phyloP scores from a whole-genome alignment of 768 basidiomycete species.

The Piloderma croceum region DNA sequence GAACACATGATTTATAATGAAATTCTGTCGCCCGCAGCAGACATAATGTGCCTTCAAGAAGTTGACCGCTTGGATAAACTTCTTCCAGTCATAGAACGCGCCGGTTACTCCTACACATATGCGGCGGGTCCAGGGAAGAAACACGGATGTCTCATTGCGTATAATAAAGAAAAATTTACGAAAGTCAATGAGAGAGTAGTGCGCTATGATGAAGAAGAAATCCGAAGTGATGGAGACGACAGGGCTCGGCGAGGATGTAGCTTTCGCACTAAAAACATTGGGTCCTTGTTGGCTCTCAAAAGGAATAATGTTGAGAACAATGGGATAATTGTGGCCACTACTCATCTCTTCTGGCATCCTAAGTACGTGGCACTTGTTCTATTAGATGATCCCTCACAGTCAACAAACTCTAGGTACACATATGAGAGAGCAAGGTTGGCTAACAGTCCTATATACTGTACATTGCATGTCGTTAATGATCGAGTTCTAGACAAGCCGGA shows the following conservation, averaged over 20 bases:
- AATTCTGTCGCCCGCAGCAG: constrained; percentile 64
- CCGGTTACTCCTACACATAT: constrained; percentile 61
- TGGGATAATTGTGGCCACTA: constrained; percentile 78
- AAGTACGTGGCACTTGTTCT: constrained; percentile 40
- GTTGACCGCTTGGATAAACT: constrained; percentile 78
- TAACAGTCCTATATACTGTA: neutral
- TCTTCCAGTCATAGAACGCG: constrained; percentile 56
- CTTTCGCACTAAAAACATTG: constrained; percentile 78
- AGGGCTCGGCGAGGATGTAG: constrained; percentile 45
- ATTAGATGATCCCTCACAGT: neutral
- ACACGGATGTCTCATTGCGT: constrained; percentile 84
- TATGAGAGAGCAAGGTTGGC: constrained; percentile 80
- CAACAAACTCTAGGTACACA: constrained; percentile 42
- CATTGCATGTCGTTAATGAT: neutral
- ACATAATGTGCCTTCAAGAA: constrained; percentile 91
- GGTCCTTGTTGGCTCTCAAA: constrained; percentile 62
- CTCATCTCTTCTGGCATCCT: constrained; percentile 96
- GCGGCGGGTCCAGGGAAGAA: constrained; percentile 69
- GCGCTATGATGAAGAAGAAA: constrained; percentile 61
- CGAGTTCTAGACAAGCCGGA: constrained; percentile 57
- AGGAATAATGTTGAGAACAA: constrained; percentile 31
- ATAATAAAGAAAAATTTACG: constrained; percentile 47
- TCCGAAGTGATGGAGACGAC: constrained; percentile 34
- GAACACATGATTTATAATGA: constrained; percentile 74
- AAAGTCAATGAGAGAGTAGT: constrained; percentile 44